Evolutionary conservation across 768 basidiomycete species (phyloP), one percentile per base, ranked within the genome.

Genomic region (Psilocybe azurescens): DNA sequence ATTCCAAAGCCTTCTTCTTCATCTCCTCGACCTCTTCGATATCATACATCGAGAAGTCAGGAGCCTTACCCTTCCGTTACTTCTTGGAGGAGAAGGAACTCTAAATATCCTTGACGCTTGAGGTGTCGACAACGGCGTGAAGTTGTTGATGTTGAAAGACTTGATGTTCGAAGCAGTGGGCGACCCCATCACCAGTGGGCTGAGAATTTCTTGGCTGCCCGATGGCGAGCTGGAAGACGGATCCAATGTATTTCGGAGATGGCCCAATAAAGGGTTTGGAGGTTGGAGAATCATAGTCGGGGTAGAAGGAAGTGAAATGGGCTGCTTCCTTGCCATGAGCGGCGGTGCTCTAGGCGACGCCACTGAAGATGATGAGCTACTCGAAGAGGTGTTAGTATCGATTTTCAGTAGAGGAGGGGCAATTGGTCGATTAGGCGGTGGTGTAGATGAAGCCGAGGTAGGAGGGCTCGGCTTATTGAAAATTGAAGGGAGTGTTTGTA

Each of bases 251-350:
- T 64, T 67, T 41, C 76, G 75, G 20, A 81, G 60, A 58, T 77
- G 74, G 11, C 69, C 72, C 2, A 77, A 62, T 1, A 77, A 66
- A 11, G 75, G 74, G 52, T 76, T 79, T 14, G 70, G 67, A 10
- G 72, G 74, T 51, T 67, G 65, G 59, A 63, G 59, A 18, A 59
- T 62, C 8, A 73, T 67, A 18, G 77, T 77, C 3, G 84, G 82
- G 1, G 83, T 84, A 0, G 78, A 71, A 5, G 83, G 83, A 2
- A 84, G 73, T 6, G 84, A 81, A 38, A 86, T 80, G 5, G 79
- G 81, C 58, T 77, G 75, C 6, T 71, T 71, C 64, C 72, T 78
- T 6, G 72, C 66, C 10, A 80, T 69, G 7, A 75, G 76, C 9
- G 84, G 82, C 4, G 82, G 80, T 14, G 68, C 62, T 38, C 59